phyloP scores from a whole-genome alignment of 768 basidiomycete genomes.

The Terana coerulea region DNA sequence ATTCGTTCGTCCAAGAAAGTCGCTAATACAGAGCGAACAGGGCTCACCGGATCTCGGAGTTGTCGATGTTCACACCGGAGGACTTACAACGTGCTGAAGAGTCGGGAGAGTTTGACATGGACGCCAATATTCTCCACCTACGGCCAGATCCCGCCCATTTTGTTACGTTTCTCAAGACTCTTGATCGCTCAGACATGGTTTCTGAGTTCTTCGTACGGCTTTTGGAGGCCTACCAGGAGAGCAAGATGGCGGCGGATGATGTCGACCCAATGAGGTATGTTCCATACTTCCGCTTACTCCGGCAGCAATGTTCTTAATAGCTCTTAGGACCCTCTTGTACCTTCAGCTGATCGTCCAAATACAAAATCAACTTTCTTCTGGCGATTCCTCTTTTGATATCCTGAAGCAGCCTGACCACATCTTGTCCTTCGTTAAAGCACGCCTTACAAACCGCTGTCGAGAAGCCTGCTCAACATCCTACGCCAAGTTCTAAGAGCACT shows the following conservation, averaged over 20 bases:
- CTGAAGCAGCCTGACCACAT: constrained; percentile 66
- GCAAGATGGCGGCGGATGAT: constrained; percentile 31
- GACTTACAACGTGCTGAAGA: constrained; percentile 38
- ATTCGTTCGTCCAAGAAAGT: not conserved
- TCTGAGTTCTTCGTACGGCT: constrained; percentile 72
- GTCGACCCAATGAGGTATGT: constrained; percentile 52
- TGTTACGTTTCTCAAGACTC: constrained; percentile 56
- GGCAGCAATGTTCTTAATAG: not conserved
- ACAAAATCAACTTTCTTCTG: constrained; percentile 62
- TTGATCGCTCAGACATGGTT: constrained; percentile 67
- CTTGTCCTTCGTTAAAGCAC: constrained; percentile 78
- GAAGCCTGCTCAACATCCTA: not conserved
- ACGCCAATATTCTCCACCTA: constrained; percentile 57
- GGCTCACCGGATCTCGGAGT: not conserved
- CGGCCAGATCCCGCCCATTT: constrained; percentile 77
- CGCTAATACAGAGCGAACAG: not conserved
- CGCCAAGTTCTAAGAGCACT: constrained; percentile 6
- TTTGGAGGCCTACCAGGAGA: constrained; percentile 62
- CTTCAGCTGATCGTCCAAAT: constrained; percentile 82
- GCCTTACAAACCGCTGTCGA: constrained; percentile 49
- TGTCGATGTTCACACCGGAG: constrained; percentile 50
- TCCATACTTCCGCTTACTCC: not conserved
- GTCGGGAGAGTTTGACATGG: constrained; percentile 41
- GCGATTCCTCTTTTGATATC: constrained; percentile 52
- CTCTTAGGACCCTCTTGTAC: constrained; percentile 58